Conservation (phyloP, 768 basidiomycete genomes). For the Termitomyces titanicus region DNA sequence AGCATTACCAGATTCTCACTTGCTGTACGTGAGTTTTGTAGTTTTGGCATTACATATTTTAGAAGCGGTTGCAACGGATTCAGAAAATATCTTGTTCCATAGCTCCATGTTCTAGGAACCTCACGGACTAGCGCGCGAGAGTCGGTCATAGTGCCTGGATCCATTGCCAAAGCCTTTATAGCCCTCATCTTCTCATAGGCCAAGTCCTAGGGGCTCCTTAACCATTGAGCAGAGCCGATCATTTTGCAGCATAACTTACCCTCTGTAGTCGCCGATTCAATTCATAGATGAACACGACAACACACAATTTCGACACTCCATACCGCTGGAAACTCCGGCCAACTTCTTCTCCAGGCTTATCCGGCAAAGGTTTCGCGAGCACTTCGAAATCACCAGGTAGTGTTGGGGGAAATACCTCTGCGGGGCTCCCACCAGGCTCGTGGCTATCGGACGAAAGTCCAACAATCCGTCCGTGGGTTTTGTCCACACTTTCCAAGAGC, state of each 20-base stretch:
- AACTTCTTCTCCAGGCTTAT: slow-evolving; percentile 1
- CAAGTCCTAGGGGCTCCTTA: not conserved
- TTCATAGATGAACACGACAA: slow-evolving; percentile 6
- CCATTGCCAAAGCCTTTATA: slow-evolving; percentile 1
- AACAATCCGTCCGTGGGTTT: slow-evolving; percentile 1
- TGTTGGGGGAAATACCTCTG: slow-evolving; percentile 1
- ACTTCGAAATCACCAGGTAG: slow-evolving; percentile 1
- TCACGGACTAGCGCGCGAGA: slow-evolving; percentile 1
- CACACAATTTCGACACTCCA: slow-evolving; percentile 7
- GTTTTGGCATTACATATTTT: not conserved
- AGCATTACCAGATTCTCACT: not conserved
- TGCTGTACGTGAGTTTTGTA: slow-evolving; percentile 1
- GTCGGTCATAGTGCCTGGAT: slow-evolving; percentile 3
- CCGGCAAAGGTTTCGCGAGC: not conserved
- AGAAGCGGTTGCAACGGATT: slow-evolving; percentile 1
- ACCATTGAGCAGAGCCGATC: not conserved
- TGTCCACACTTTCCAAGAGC: slow-evolving; percentile 2
- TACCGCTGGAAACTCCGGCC: slow-evolving; percentile 7
- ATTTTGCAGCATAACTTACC: not conserved
- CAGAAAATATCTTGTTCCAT: slow-evolving; percentile 4
- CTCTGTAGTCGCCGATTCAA: slow-evolving; percentile 4
- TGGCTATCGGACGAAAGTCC: slow-evolving; percentile 9
- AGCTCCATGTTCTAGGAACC: not conserved
- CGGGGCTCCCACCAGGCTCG: not conserved
- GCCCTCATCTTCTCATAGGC: not conserved